These are phyloP conservation scores for Talaromyces sp. DNA, from an alignment of 2,329 filamentous ascomycete species.

Conservation along the genomic window DNA sequence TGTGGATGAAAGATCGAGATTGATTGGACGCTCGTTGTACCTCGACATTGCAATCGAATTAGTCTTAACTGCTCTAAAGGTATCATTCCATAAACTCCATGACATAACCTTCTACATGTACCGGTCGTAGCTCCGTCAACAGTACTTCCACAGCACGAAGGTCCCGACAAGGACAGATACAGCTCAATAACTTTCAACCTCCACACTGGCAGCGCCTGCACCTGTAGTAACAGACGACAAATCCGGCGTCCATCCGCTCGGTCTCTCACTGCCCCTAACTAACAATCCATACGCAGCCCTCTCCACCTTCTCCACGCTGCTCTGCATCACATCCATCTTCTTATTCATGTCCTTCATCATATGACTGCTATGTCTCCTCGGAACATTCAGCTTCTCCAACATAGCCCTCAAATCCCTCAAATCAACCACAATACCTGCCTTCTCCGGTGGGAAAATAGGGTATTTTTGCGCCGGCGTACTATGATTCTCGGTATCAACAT, in stretches of 20 bases:
- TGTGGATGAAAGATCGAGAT: neutral
- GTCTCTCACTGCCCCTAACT: constrained; percentile 81
- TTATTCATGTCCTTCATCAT: constrained; percentile 64
- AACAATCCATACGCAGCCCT: constrained; percentile 81
- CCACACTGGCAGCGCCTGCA: constrained; percentile 20
- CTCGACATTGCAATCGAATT: neutral
- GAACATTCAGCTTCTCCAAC: constrained; percentile 68
- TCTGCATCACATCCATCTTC: constrained; percentile 83
- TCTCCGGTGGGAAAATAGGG: constrained; percentile 28
- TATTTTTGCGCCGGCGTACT: neutral
- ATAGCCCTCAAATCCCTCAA: constrained; percentile 72
- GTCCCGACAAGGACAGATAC: neutral
- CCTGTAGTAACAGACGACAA: constrained; percentile 42
- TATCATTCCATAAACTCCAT: neutral
- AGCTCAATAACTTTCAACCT: constrained; percentile 38
- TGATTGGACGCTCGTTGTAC: neutral
- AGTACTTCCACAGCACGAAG: neutral
- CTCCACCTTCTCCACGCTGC: constrained; percentile 92
- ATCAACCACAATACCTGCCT: constrained; percentile 72
- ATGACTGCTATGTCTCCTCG: constrained; percentile 42
- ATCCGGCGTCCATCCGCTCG: constrained; percentile 89
- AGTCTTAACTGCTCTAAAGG: neutral
- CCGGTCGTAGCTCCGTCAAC: neutral
- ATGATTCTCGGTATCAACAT: neutral
- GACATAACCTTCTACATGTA: neutral